Base-by-base conservation (phyloP, 352 stramenopile species). In the Pythium dissimile region DNA sequence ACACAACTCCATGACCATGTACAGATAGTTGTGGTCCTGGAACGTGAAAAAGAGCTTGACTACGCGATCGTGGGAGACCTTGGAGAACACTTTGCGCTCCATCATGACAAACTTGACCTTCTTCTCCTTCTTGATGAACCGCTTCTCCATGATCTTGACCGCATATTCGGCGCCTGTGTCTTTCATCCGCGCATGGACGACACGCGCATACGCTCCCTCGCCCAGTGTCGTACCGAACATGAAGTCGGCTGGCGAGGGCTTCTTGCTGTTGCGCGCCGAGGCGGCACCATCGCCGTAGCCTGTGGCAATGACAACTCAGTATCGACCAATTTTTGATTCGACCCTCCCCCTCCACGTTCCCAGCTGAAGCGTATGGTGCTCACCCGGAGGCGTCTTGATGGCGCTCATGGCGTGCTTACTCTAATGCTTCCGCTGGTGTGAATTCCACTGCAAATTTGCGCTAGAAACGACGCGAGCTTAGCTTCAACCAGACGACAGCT, bases 141-240 rank as follows among this genome's bases (percentile, higher is more conserved):
- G 73, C 63, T 96, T 94, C 53, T 96, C 88, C 86, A 96, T 96
- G 54, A 96, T 94, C 71, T 96, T 96, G 16, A 96, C 79, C 2
- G 88, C 88, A 54, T 95, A 96, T 62, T 96, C 82, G 9, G 71
- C 71, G 13, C 69, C 71, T 16, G 74, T 89, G 67, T 91, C 80
- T 53, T 96, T 96, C 75, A 93, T 91, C 15, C 85, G 83, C 30
- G 86, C 84, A 39, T 96, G 86, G 38, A 95, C 86, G 18, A 94
- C 86, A 56, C 84, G 79, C 43, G 88, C 88, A 50, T 94, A 96
- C 6, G 88, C 84, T 20, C 88, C 88, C 75, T 96, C 84, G 26
- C 88, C 88, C 28, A 96, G 75, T 55, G 86, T 95, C 24, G 68
- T 70, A 20, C 88, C 88, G 65, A 96, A 96, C 80, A 94, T 91